Evolutionary conservation across 2,329 filamentous ascomycete genomes (phyloP).

Genomic region (Neonectria coccinea): DNA sequence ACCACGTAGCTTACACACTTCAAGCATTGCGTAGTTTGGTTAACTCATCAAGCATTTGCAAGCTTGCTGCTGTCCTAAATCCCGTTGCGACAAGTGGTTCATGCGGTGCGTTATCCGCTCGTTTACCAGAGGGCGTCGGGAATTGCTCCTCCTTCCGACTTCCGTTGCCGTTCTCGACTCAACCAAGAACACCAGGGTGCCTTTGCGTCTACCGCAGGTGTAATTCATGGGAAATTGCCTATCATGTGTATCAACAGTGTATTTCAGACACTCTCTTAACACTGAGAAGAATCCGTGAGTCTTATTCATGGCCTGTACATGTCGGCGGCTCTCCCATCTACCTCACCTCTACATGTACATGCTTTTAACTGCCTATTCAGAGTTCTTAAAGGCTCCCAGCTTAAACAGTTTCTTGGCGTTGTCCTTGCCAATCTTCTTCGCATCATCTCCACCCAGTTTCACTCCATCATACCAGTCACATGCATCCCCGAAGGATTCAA

Average conservation of each 20-base stretch:
- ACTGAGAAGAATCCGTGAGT: too few species aligned
- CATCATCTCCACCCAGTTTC: constrained; percentile 49
- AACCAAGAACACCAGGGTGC: neutral
- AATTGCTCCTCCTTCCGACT: neutral
- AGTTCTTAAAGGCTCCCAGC: constrained; percentile 51
- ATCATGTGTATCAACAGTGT: too few species aligned
- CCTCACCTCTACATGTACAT: neutral
- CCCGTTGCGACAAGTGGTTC: neutral
- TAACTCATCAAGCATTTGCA: neutral
- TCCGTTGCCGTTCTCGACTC: neutral
- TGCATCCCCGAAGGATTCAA: constrained; percentile 58
- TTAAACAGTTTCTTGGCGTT: constrained; percentile 58
- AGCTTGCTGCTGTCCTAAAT: neutral
- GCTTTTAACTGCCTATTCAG: constrained; percentile 16
- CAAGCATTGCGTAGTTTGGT: neutral
- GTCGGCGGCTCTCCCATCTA: neutral
- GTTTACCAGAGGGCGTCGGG: neutral
- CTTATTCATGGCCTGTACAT: neutral
- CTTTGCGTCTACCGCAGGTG: neutral
- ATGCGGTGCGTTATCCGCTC: too few species aligned
- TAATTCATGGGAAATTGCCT: too few species aligned
- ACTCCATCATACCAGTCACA: constrained; percentile 57
- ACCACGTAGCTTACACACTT: neutral
- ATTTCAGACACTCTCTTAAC: too few species aligned
- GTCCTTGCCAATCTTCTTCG: constrained; percentile 56